phyloP scores from a whole-genome alignment of 2,329 filamentous ascomycete genomes.

The Ophiognomonia clavigignenti-juglandacearum region DNA sequence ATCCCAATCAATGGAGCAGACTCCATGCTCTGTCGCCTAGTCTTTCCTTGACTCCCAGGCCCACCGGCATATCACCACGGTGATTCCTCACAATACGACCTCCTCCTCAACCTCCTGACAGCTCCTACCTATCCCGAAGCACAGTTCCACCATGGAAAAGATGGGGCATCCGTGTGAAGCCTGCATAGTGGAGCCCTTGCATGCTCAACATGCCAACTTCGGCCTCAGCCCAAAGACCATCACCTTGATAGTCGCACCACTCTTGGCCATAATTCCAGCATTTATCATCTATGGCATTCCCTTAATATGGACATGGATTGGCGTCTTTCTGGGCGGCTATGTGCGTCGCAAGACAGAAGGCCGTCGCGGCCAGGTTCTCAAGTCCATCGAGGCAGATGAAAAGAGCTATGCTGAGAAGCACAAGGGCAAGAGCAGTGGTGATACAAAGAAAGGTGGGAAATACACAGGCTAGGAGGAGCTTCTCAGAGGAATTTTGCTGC shows the following conservation, averaged over 20 bases:
- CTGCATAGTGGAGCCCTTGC: constrained; percentile 24
- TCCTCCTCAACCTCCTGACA: neutral
- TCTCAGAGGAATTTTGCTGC: constrained; percentile 39
- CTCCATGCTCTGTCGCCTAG: neutral
- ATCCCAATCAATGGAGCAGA: constrained; percentile 5
- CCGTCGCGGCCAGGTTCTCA: constrained; percentile 53
- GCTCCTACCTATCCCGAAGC: neutral
- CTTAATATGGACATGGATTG: constrained; percentile 32
- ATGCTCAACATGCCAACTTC: constrained; percentile 22
- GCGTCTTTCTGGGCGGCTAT: constrained; percentile 51
- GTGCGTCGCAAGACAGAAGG: constrained; percentile 60
- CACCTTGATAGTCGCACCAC: constrained; percentile 22
- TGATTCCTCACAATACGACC: neutral
- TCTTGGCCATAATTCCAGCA: constrained; percentile 28
- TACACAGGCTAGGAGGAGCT: constrained; percentile 71
- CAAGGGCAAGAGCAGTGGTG: constrained; percentile 21
- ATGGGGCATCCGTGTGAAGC: too few relatives aligned
- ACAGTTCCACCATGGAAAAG: constrained; percentile 21
- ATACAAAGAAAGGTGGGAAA: constrained; percentile 27
- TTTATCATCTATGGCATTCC: constrained; percentile 29
- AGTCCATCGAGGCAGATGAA: constrained; percentile 42
- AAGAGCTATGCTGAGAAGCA: constrained; percentile 27
- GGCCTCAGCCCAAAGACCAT: constrained; percentile 25
- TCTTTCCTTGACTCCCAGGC: neutral
- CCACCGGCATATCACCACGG: too few relatives aligned